phyloP scores from a whole-genome alignment of 768 basidiomycete species.

The Lactarius tabidus region DNA sequence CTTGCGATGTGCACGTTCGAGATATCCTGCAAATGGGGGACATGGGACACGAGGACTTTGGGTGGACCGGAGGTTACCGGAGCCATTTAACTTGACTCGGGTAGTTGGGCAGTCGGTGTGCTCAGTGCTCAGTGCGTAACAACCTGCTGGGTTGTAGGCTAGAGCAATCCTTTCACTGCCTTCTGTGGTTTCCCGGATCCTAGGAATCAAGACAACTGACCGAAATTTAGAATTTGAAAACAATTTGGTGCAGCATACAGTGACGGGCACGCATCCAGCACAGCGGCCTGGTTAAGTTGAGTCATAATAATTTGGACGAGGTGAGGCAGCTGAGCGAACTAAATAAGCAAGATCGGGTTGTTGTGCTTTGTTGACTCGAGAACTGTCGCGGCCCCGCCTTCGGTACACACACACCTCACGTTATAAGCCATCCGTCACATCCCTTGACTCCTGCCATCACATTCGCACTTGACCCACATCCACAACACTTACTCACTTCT shows the following conservation, averaged over 20 bases:
- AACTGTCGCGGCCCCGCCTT: background rate
- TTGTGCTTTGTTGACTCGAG: slow-evolving; percentile 25
- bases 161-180: background rate
- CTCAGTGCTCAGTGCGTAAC: background rate
- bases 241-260: background rate
- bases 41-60: background rate
- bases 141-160: background rate
- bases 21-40: background rate
- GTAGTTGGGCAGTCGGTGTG: background rate
- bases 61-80: background rate
- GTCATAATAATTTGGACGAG: background rate
- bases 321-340: background rate
- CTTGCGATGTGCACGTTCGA: background rate
- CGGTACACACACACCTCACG: background rate
- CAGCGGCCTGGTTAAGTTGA: background rate
- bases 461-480: slow-evolving; percentile 20
- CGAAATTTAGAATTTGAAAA: background rate
- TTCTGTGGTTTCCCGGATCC: background rate
- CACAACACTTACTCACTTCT: background rate
- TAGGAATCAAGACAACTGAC: background rate
- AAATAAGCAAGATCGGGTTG: slow-evolving; percentile 18
- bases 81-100: background rate
- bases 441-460: background rate
- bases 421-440: slow-evolving; percentile 17
- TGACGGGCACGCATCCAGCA: background rate